phyloP scores from a whole-genome alignment of 306 rosid genomes.

The Prunus armeniaca region DNA sequence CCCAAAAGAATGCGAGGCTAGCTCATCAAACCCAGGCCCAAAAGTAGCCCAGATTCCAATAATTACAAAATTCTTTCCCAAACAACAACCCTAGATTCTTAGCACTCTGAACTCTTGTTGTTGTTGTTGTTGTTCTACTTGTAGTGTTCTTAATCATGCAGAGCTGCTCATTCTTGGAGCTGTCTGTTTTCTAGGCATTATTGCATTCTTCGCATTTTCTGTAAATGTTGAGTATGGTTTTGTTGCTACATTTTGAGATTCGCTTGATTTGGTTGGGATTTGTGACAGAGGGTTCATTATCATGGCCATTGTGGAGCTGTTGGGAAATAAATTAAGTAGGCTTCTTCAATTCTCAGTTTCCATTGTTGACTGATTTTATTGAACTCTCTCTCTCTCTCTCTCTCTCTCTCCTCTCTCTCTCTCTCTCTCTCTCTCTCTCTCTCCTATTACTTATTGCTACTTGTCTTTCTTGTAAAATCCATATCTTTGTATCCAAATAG shows the following conservation, averaged over 20 bases:
- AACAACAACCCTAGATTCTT: too few relatives aligned
- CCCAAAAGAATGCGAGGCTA: too few relatives aligned
- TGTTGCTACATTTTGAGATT: background rate
- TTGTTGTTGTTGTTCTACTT: too few relatives aligned
- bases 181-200: background rate
- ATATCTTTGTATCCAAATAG: background rate
- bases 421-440: background rate
- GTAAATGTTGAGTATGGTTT: background rate
- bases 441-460: background rate
- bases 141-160: background rate
- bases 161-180: slow-evolving; percentile 1
- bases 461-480: background rate
- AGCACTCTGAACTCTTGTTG: too few relatives aligned
- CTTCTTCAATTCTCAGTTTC: background rate
- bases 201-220: background rate
- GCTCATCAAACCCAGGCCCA: too few relatives aligned
- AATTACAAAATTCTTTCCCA: too few relatives aligned
- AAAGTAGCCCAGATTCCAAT: too few relatives aligned
- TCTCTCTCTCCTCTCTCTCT: background rate
- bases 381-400: background rate
- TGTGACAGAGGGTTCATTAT: background rate
- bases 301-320: background rate
- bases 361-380: background rate
- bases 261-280: background rate
- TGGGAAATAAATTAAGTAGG: background rate